Base-by-base conservation (phyloP, 495 filamentous ascomycete species). In the Polyplosphaeria fusca region DNA sequence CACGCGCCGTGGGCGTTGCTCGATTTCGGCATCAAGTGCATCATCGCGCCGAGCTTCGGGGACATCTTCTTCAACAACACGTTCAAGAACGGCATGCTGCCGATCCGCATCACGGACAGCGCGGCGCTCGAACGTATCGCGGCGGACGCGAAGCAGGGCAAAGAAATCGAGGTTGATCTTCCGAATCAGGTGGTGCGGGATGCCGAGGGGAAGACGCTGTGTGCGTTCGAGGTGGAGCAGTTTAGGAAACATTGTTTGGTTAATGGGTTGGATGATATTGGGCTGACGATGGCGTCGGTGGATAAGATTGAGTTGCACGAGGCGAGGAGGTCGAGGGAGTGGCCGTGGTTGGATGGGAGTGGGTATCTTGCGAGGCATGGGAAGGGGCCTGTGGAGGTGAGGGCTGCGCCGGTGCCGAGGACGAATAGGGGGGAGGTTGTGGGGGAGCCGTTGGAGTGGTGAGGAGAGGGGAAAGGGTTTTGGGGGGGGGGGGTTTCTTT, bases 1-100 rank as follows among this genome's bases (percentile, higher is more conserved):
- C 93, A 98, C 76, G 93, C 93, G 14, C 93, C 93, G 22, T 98
- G 93, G 93, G 92, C 93, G 19, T 79, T 98, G 23, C 83, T 93
- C 44, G 93, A 98, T 73, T 97, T 97, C 65, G 93, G 93, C 54
- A 93, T 98, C 75, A 88, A 85, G 66, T 91, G 87, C 68, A 79
- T 97, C 60, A 95, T 97, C 63, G 93, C 92, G 1, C 89, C 91
- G 11, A 88, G 84, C 14, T 98, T 87, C 66, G 92, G 90, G 55
- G 93, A 98, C 67, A 98, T 98, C 73, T 96, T 96, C 82, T 95
- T 91, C 83, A 98, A 96, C 81, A 98, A 98, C 76, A 94, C 89
- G 16, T 96, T 96, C 82, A 98, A 98, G 80, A 98, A 98, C 75
- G 93, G 92, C 73, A 98, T 98, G 93, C 80, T 98, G 32, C 91